phyloP scores from a whole-genome alignment of 441 rosid species.

The Viola pubescens region DNA sequence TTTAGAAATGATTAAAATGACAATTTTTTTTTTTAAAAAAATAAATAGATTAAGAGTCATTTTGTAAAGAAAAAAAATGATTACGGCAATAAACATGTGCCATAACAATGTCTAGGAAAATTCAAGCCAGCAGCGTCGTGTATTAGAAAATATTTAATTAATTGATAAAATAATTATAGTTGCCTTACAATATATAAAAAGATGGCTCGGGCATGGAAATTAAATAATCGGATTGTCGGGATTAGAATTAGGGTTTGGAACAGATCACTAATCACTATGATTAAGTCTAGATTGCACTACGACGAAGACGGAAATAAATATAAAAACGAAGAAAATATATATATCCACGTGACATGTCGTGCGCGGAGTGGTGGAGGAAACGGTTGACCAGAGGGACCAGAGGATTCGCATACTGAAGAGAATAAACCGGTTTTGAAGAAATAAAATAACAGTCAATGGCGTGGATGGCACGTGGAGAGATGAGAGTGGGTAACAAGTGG shows the following conservation, averaged over 20 bases:
- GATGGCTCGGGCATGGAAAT: neutral
- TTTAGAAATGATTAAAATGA: no score
- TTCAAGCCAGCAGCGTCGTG: no score
- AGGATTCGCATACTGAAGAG: slow-evolving; percentile 16
- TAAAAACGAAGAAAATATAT: neutral
- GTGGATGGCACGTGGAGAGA: slow-evolving; percentile 13
- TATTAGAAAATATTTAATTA: no score
- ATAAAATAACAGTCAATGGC: neutral
- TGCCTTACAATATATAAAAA: neutral
- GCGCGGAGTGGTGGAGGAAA: neutral
- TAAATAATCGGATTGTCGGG: neutral
- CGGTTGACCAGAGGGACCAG: slow-evolving; percentile 15
- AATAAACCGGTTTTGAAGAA: slow-evolving; percentile 4
- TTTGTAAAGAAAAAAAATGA: no score
- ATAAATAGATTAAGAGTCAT: no score
- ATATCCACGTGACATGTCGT: slow-evolving; percentile 5
- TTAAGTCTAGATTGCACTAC: neutral
- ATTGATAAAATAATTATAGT: neutral
- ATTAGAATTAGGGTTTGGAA: neutral
- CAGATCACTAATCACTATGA: neutral
- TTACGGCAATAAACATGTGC: no score
- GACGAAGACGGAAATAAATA: neutral
- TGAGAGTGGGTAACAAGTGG: neutral
- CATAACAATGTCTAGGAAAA: no score
- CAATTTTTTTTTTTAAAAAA: no score